Evolutionary conservation across 371 early-diverging fungal genomes (phyloP).

Genomic region (Syncephalastrum racemosum): DNA sequence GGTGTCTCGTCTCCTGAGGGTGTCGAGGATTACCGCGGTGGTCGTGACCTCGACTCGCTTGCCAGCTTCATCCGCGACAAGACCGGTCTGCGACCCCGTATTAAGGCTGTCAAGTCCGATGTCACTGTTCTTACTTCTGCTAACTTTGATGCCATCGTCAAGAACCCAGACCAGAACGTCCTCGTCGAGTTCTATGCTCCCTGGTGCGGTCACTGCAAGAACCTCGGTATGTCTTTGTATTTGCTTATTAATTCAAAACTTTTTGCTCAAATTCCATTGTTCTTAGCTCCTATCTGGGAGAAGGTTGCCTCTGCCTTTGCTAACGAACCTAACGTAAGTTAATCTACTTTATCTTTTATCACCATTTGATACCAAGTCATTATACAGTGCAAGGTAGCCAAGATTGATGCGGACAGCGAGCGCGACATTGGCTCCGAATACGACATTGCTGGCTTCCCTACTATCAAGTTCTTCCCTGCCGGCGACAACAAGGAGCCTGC

Average conservation of each 20-base stretch:
- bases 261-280: neutral
- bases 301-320: conserved; percentile 58
- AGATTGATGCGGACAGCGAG: conserved; percentile 82
- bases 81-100: conserved; percentile 68
- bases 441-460: conserved; percentile 81
- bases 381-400: conserved; percentile 76
- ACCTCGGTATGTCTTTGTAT: conserved; percentile 38
- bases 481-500: conserved; percentile 66
- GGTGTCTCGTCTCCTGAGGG: conserved; percentile 55
- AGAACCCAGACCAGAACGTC: conserved; percentile 62
- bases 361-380: neutral
- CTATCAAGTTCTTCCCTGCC: conserved; percentile 84
- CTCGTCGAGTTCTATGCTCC: conserved; percentile 87
- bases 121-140: conserved; percentile 63
- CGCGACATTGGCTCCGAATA: conserved; percentile 53
- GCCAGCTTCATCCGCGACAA: conserved; percentile 75
- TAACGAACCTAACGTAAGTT: conserved; percentile 40
- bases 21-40: conserved; percentile 80
- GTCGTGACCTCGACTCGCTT: conserved; percentile 81
- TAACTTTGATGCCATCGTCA: conserved; percentile 69
- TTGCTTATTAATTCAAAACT: neutral
- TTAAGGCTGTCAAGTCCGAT: conserved; percentile 60
- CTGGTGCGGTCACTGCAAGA: conserved; percentile 89
- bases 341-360: neutral
- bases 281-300: conserved; percentile 64